Percentiles rank a stretch among this genome's conserved stretches.
phyloP scores from a whole-genome alignment of 345 rosid species.

The Rubroshorea leprosula region DNA sequence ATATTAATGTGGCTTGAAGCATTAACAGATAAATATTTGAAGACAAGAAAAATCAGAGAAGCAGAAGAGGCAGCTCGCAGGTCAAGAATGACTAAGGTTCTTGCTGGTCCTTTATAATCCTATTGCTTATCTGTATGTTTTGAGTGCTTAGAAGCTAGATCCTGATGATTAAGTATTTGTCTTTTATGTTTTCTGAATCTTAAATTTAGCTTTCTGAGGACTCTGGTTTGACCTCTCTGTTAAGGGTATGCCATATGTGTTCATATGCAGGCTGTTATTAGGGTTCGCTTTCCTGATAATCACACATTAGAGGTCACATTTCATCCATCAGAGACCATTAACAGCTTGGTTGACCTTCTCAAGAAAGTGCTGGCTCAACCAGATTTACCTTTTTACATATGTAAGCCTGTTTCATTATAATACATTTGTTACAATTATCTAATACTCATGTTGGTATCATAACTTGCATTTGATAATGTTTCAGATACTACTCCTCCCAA shows the following conservation, averaged over 20 bases:
- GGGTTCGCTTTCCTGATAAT: conserved; percentile 87
- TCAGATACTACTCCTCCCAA: conserved; percentile 93
- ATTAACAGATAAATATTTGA: conserved; percentile 57
- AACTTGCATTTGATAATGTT: conserved; percentile 11
- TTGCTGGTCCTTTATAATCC: not conserved
- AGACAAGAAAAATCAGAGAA: conserved; percentile 78
- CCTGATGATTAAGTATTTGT: conserved; percentile 3
- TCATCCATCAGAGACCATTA: conserved; percentile 77
- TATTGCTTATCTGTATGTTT: conserved; percentile 5
- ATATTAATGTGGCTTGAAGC: not conserved
- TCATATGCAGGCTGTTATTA: conserved; percentile 48
- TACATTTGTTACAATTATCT: not conserved
- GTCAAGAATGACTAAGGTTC: conserved; percentile 70
- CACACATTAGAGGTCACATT: conserved; percentile 72
- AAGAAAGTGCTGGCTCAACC: conserved; percentile 52
- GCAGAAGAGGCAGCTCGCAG: conserved; percentile 84
- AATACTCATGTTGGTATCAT: conserved; percentile 6
- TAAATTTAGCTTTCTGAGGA: not conserved
- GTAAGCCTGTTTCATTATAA: conserved; percentile 35
- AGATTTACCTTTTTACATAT: conserved; percentile 63
- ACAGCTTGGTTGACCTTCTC: conserved; percentile 70
- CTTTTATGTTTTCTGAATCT: not conserved
- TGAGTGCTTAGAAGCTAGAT: not conserved
- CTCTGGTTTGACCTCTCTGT: conserved; percentile 3
- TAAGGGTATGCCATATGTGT: conserved; percentile 8